phyloP scores from a whole-genome alignment of 129 eudicot genomes.

The Mikania micrantha region DNA sequence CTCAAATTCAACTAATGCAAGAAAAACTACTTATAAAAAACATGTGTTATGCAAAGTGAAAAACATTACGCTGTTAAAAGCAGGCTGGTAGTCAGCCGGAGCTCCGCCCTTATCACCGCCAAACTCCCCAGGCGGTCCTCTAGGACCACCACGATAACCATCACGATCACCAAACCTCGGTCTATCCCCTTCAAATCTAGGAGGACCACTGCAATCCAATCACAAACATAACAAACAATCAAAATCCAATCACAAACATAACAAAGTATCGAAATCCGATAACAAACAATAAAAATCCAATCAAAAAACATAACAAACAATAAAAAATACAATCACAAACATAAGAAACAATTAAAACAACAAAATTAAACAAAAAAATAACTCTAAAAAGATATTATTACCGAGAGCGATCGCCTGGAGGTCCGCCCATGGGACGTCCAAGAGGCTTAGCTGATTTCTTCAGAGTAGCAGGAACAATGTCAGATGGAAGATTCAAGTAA shows the following conservation, averaged over 20 bases:
- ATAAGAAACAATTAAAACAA: too few relatives aligned
- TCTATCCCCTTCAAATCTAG: constrained; percentile 71
- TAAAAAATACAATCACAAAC: too few relatives aligned
- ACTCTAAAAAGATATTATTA: too few relatives aligned
- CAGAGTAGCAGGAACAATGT: constrained; percentile 82
- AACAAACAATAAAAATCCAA: too few relatives aligned
- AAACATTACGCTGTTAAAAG: constrained; percentile 52
- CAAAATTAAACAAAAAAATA: too few relatives aligned
- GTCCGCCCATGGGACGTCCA: constrained; percentile 74
- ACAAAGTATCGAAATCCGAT: too few relatives aligned
- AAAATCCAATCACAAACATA: background rate
- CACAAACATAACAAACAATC: background rate
- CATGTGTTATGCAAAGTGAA: background rate
- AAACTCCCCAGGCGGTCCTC: constrained; percentile 66
- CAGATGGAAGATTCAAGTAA: constrained; percentile 84
- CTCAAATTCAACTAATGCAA: background rate
- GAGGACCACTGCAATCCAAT: constrained; percentile 52
- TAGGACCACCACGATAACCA: constrained; percentile 90
- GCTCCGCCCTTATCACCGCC: constrained; percentile 81
- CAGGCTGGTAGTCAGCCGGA: constrained; percentile 78
- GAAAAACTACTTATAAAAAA: background rate
- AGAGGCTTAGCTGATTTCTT: constrained; percentile 81
- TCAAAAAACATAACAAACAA: too few relatives aligned
- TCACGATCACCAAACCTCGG: constrained; percentile 84
- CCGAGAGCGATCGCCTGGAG: constrained; percentile 90